Evolutionary conservation across 495 filamentous ascomycete species (phyloP).

Genomic region (Aspergillus campestris): DNA sequence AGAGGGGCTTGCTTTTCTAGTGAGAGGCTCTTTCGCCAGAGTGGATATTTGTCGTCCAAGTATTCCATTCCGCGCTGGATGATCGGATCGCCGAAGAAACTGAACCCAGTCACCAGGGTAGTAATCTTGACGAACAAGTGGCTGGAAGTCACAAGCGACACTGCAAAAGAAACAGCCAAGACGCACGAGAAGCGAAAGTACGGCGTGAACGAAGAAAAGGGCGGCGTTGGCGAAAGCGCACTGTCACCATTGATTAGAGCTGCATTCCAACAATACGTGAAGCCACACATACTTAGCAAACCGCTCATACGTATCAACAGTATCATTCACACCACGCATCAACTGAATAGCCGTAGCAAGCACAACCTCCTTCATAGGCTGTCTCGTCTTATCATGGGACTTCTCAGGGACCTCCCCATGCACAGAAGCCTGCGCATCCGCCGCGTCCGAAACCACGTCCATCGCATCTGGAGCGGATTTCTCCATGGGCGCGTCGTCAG

Average conservation of each 20-base stretch:
- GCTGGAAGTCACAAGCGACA: constrained; percentile 55
- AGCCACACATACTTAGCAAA: constrained; percentile 57
- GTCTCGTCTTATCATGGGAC: constrained; percentile 72
- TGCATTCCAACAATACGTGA: background rate
- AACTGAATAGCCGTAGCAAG: constrained; percentile 65
- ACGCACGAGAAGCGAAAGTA: constrained; percentile 55
- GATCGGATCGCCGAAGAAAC: constrained; percentile 75
- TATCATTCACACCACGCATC: constrained; percentile 68
- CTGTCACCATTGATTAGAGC: constrained; percentile 24
- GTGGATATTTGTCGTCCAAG: constrained; percentile 58
- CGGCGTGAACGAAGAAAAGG: constrained; percentile 57
- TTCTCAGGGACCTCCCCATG: constrained; percentile 33
- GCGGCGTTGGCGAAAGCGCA: constrained; percentile 67
- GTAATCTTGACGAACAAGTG: constrained; percentile 66
- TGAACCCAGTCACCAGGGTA: constrained; percentile 58
- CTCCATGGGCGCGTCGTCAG: constrained; percentile 33
- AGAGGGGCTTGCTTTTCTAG: constrained; percentile 47
- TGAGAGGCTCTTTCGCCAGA: constrained; percentile 70
- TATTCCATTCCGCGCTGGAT: constrained; percentile 48
- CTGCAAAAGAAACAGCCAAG: constrained; percentile 47
- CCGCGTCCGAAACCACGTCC: constrained; percentile 41
- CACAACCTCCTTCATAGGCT: constrained; percentile 72
- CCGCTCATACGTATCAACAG: constrained; percentile 72
- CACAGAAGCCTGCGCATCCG: constrained; percentile 50
- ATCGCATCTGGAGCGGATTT: constrained; percentile 53